Conservation (phyloP, 805 yeast genomes). For the Grigorovia transvaalensis region DNA sequence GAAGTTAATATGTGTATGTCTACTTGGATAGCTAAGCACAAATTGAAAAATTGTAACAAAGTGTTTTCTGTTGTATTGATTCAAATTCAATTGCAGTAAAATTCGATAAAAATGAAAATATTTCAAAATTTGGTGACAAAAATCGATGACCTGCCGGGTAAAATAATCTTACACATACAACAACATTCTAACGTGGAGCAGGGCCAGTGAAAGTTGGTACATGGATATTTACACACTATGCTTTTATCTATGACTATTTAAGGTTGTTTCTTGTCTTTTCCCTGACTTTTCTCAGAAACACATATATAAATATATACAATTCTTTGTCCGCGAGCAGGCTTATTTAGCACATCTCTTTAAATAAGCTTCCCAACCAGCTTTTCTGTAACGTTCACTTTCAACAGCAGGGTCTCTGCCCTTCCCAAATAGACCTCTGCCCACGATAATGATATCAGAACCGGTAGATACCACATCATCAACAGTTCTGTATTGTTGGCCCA, state of each 20-base stretch:
- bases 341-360: constrained; percentile 29
- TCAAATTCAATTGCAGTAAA: no score
- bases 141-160: background rate
- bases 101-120: no score
- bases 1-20: no score
- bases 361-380: constrained; percentile 95
- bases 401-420: constrained; percentile 84
- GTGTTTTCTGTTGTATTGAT: no score
- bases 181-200: no score
- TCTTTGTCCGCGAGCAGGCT: background rate
- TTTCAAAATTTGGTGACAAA: no score
- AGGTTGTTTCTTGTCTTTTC: no score
- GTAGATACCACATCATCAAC: constrained; percentile 72
- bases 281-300: no score
- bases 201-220: background rate
- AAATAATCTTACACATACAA: background rate
- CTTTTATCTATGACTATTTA: background rate
- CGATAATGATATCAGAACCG: constrained; percentile 93
- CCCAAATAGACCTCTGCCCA: constrained; percentile 95
- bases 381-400: constrained; percentile 81
- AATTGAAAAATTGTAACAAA: background rate
- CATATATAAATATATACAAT: no score
- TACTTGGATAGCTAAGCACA: no score
- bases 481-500: constrained; percentile 95
- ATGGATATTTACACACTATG: background rate